A percentile compares a stretch with the other conserved stretches of the same genome.
phyloP scores from a whole-genome alignment of 352 stramenopile species.

The Saprolegnia parasitica region DNA sequence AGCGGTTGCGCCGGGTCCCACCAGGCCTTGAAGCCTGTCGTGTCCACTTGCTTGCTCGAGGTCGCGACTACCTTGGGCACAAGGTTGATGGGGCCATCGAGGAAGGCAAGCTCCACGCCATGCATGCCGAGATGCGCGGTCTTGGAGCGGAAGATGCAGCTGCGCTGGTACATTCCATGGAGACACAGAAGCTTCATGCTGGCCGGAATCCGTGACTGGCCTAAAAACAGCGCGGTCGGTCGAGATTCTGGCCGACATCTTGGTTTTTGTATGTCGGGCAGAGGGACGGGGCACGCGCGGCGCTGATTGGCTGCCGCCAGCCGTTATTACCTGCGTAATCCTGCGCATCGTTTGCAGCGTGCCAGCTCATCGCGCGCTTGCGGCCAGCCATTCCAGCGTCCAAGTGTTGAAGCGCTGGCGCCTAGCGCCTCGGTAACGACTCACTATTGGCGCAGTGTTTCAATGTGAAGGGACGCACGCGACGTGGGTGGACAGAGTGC shows the following conservation, averaged over 20 bases:
- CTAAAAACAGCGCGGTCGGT: neutral
- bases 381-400: no score
- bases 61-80: conserved; percentile 58
- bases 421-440: no score
- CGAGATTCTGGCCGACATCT: neutral
- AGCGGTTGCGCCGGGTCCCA: conserved; percentile 42
- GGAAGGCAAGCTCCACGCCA: conserved; percentile 59
- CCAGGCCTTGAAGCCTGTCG: conserved; percentile 66
- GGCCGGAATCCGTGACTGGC: conserved; percentile 19
- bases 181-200: conserved; percentile 73
- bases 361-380: no score
- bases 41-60: conserved; percentile 40
- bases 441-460: no score
- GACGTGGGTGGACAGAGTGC: no score
- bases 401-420: no score
- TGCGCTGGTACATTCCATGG: conserved; percentile 84
- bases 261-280: neutral
- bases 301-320: no score
- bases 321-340: no score
- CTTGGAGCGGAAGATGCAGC: conserved; percentile 57
- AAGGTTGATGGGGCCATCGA: conserved; percentile 68
- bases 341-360: no score
- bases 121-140: conserved; percentile 44
- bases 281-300: neutral
- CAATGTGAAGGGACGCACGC: no score